A percentile compares a stretch with the other conserved stretches of the same genome.
Evolutionary conservation across 2,329 filamentous ascomycete species (phyloP).

Genomic region (Colletotrichum incanum): DNA sequence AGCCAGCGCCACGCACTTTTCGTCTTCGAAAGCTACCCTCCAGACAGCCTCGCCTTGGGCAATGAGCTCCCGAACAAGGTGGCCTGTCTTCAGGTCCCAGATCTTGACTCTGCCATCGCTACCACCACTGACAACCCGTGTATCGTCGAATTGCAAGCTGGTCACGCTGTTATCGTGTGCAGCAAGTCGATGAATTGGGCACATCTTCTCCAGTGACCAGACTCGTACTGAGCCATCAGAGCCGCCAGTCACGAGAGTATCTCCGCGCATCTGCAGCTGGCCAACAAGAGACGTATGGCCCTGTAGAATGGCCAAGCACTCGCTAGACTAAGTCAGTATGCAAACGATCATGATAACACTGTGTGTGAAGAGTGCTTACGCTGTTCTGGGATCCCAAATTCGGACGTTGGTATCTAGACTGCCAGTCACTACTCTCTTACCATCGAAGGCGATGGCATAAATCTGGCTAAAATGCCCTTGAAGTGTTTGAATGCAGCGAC

Average conservation of each 20-base stretch:
- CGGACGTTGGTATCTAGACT: conserved; percentile 96
- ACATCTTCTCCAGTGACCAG: conserved; percentile 93
- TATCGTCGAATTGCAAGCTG: conserved; percentile 96
- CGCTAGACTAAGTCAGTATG: conserved; percentile 62
- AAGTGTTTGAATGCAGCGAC: conserved; percentile 90
- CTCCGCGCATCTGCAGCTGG: conserved; percentile 94
- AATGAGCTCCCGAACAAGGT: conserved; percentile 91
- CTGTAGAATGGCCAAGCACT: conserved; percentile 92
- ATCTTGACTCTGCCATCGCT: conserved; percentile 99
- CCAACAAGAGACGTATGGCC: conserved; percentile 97
- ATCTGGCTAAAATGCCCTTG: conserved; percentile 98
- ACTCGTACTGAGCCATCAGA: conserved; percentile 97
- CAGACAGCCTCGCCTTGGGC: conserved; percentile 95
- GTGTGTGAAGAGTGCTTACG: conserved; percentile 67
- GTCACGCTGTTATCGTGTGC: conserved; percentile 99
- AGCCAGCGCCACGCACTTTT: conserved; percentile 97
- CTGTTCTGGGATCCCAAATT: conserved; percentile 94
- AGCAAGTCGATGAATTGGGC: conserved; percentile 92
- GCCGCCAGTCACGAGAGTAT: conserved; percentile 95
- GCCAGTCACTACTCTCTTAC: conserved; percentile 91
- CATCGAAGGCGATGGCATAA: conserved; percentile 98
- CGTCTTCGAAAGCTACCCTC: conserved; percentile 97
- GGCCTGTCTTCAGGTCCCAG: conserved; percentile 95
- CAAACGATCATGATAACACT: not conserved
- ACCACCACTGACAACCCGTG: conserved; percentile 93